phyloP scores from a whole-genome alignment of 306 rosid genomes.

The Quercus bicolor region DNA sequence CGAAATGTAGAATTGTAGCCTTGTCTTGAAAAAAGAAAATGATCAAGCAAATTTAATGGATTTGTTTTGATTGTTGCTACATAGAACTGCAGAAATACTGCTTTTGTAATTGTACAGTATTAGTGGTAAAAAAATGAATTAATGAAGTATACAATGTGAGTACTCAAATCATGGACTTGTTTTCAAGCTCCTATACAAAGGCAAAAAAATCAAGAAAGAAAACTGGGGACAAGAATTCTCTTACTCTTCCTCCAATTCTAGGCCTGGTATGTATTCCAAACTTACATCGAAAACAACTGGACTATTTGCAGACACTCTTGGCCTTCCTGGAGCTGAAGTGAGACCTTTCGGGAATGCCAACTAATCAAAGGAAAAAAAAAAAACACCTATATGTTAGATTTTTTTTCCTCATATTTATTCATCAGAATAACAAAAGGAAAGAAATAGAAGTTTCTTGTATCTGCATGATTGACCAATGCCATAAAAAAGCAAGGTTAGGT shows the following conservation, averaged over 20 bases:
- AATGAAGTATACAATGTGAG: neutral
- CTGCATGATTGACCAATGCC: neutral
- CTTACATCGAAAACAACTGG: slow-evolving; percentile 92
- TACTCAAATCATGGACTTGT: neutral
- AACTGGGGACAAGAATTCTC: neutral
- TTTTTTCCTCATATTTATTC: neutral
- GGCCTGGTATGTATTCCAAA: slow-evolving; percentile 87
- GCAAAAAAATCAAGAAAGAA: neutral
- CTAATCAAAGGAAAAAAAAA: slow-evolving; percentile 37
- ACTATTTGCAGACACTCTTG: slow-evolving; percentile 93
- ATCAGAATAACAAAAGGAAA: neutral
- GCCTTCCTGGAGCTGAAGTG: slow-evolving; percentile 95
- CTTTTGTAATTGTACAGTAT: neutral
- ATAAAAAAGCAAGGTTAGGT: neutral
- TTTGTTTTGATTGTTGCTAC: neutral
- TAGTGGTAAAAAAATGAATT: neutral
- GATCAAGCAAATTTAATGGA: neutral
- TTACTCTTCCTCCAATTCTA: slow-evolving; percentile 72
- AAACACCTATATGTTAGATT: slow-evolving; percentile 1
- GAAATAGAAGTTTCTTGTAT: slow-evolving; percentile 6
- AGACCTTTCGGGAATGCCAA: slow-evolving; percentile 97
- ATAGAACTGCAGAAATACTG: neutral
- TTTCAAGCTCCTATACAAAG: neutral
- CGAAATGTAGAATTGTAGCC: no score
- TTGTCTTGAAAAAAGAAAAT: neutral